Evolutionary conservation across 129 eudicot species (phyloP).

Genomic region (Lactuca sativa): DNA sequence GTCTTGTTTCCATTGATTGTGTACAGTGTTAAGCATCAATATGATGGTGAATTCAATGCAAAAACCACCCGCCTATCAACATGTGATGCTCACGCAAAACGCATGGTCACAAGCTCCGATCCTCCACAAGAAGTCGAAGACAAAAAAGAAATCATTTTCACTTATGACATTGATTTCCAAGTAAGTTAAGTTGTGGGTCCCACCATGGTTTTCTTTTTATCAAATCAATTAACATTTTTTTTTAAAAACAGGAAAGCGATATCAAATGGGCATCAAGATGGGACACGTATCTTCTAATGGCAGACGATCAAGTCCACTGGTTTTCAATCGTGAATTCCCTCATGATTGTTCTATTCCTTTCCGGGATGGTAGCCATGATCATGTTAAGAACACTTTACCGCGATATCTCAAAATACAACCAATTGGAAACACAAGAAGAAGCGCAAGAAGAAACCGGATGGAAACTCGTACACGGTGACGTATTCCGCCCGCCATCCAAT

Average conservation of each 20-base stretch:
- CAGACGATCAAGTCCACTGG: constrained; percentile 72
- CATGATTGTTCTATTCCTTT: constrained; percentile 79
- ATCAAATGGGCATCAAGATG: constrained; percentile 73
- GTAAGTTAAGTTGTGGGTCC: constrained; percentile 25
- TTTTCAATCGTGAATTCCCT: constrained; percentile 66
- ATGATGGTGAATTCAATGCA: constrained; percentile 52
- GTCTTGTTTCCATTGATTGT: constrained; percentile 3
- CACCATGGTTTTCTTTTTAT: neutral
- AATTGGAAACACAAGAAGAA: constrained; percentile 70
- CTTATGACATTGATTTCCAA: constrained; percentile 64
- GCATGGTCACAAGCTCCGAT: constrained; percentile 49
- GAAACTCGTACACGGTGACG: constrained; percentile 74
- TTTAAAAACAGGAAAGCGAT: constrained; percentile 56
- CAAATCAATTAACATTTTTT: too few species aligned
- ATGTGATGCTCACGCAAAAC: constrained; percentile 72
- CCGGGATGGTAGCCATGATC: constrained; percentile 88
- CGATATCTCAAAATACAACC: constrained; percentile 75
- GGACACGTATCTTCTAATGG: constrained; percentile 61
- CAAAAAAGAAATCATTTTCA: constrained; percentile 56
- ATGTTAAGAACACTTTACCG: constrained; percentile 73
- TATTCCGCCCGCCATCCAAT: constrained; percentile 72
- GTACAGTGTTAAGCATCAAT: constrained; percentile 61
- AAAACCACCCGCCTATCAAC: constrained; percentile 57
- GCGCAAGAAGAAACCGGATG: constrained; percentile 86
- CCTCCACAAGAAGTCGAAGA: constrained; percentile 73